Evolutionary conservation across 225 moss, liverwort and hornwort genomes (phyloP).

Genomic region (Bryum argenteum): DNA sequence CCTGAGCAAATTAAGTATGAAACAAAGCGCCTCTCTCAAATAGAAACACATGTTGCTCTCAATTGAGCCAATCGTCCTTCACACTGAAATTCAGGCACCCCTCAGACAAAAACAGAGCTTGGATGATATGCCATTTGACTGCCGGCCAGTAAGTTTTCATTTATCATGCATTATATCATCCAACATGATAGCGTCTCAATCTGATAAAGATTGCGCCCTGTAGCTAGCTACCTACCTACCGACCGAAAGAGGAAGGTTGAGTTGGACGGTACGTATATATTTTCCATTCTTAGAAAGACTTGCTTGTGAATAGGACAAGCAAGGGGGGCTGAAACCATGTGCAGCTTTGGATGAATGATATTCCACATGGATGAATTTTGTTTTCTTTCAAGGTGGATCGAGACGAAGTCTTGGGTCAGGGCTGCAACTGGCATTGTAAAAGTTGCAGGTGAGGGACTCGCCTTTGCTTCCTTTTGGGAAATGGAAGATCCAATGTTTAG

Average conservation of each 20-base stretch:
- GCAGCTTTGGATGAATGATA: neutral
- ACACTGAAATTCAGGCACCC: slow-evolving; percentile 2
- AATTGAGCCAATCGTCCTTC: slow-evolving; percentile 5
- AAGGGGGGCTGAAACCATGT: neutral
- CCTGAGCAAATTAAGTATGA: neutral
- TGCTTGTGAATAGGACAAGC: too few species aligned
- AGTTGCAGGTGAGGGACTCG: neutral
- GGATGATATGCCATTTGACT: slow-evolving; percentile 6
- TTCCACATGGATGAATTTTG: neutral
- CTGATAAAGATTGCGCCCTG: neutral
- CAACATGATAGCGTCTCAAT: neutral
- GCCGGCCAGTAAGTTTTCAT: neutral
- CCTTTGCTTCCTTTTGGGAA: too few species aligned
- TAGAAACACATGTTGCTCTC: too few species aligned
- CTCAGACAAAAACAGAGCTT: neutral
- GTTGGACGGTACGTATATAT: neutral
- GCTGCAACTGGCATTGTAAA: neutral
- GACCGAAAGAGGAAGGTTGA: neutral
- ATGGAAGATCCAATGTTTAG: too few species aligned
- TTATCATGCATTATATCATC: neutral
- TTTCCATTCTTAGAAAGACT: too few species aligned
- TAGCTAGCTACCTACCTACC: neutral
- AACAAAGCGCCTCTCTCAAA: neutral
- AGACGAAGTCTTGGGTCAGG: neutral
- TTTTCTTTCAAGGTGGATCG: neutral